Percentiles rank a stretch among this genome's conserved stretches.
These are phyloP conservation scores for Citrullus mucosospermus DNA, from an alignment of 306 rosid genomes.

Conservation along the genomic window DNA sequence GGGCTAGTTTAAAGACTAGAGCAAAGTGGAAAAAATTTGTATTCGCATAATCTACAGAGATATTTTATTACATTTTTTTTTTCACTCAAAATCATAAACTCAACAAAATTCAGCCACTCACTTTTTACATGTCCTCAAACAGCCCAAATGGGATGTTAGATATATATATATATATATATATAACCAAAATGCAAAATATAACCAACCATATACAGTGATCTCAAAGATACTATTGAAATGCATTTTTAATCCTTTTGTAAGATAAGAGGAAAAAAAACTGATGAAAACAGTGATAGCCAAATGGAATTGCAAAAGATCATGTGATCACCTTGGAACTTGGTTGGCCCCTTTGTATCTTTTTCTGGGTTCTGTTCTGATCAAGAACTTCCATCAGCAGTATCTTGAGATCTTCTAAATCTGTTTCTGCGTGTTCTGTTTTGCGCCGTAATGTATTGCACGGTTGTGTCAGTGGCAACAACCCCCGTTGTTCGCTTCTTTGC, in stretches of 20 bases:
- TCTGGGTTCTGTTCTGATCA: background rate
- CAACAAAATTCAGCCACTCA: background rate
- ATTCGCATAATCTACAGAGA: background rate
- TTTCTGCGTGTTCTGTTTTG: background rate
- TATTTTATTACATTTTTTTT: background rate
- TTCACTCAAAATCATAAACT: background rate
- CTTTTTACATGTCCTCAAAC: background rate
- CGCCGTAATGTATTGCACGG: background rate
- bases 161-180: too few species aligned
- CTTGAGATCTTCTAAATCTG: background rate
- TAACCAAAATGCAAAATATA: background rate
- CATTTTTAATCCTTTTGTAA: background rate
- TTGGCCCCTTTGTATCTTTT: background rate
- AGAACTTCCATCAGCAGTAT: background rate
- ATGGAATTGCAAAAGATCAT: background rate
- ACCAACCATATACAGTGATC: background rate
- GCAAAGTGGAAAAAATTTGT: too few species aligned
- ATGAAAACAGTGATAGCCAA: background rate
- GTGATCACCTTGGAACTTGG: background rate
- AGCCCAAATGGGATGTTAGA: background rate
- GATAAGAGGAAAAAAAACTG: background rate
- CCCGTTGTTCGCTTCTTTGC: conserved; percentile 12
- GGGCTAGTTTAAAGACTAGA: too few species aligned
- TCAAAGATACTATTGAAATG: background rate
- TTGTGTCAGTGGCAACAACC: conserved; percentile 35